Percentiles rank a stretch among this genome's conserved stretches.
Conservation (phyloP, 768 basidiomycete genomes). For the Suillus brevipes region DNA sequence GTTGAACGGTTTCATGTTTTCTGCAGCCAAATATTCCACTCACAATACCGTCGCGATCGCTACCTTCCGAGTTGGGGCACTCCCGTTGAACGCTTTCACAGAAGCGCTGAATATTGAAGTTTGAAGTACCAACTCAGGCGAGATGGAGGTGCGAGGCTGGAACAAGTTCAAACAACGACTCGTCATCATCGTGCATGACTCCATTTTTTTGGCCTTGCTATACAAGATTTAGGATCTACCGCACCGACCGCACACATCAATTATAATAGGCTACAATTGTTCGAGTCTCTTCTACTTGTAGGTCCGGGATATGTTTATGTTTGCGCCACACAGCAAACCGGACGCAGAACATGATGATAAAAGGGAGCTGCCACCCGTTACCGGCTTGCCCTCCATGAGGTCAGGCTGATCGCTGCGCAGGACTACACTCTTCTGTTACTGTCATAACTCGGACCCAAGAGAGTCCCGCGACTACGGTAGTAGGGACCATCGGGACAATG, state of each 20-base stretch:
- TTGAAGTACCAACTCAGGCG: no score
- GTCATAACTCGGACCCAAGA: neutral
- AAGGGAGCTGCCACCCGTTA: neutral
- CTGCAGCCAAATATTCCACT: neutral
- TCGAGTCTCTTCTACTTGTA: neutral
- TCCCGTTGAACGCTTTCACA: neutral
- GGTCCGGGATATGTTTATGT: neutral
- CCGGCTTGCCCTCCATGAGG: neutral
- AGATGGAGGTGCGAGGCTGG: neutral
- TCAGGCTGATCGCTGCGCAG: neutral
- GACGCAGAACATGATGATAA: neutral
- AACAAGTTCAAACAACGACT: neutral
- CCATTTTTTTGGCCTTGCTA: neutral
- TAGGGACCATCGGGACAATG: neutral
- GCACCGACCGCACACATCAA: neutral
- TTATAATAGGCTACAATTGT: neutral
- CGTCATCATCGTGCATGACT: neutral
- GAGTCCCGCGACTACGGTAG: neutral
- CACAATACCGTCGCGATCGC: neutral
- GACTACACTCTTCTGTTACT: neutral
- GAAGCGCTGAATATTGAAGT: no score
- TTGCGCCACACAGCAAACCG: neutral
- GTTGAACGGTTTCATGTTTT: neutral
- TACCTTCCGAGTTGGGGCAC: neutral
- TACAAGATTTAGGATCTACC: neutral